Percentiles rank a stretch among this genome's conserved stretches.
phyloP scores from a whole-genome alignment of 768 basidiomycete genomes.

The Psilocybe cubensis region DNA sequence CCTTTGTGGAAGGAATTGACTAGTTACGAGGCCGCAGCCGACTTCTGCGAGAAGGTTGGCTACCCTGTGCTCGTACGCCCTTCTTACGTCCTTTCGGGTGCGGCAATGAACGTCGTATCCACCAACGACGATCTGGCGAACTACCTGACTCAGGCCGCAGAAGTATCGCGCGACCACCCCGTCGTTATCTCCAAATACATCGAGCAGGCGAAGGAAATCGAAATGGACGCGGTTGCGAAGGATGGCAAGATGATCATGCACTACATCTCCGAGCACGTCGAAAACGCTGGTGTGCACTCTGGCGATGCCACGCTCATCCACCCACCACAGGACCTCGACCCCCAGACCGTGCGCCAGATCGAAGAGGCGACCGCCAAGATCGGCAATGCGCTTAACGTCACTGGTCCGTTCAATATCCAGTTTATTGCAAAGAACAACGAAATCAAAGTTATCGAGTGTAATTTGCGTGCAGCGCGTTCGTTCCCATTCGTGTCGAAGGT shows the following conservation, averaged over 20 bases:
- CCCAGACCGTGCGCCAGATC: slow-evolving; percentile 93
- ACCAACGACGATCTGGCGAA: slow-evolving; percentile 88
- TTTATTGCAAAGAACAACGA: slow-evolving; percentile 99
- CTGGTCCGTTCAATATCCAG: slow-evolving; percentile 99
- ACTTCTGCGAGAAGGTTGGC: slow-evolving; percentile 91
- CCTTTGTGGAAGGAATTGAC: slow-evolving; percentile 97
- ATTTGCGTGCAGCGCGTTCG: slow-evolving; percentile 94
- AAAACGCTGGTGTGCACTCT: slow-evolving; percentile 98
- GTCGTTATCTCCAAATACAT: slow-evolving; percentile 99
- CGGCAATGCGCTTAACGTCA: slow-evolving; percentile 95
- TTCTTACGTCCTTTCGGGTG: slow-evolving; percentile 98
- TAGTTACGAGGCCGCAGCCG: slow-evolving; percentile 82
- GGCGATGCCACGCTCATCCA: slow-evolving; percentile 98
- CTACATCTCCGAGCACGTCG: slow-evolving; percentile 98
- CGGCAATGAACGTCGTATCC: slow-evolving; percentile 99
- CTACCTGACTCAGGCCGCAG: slow-evolving; percentile 94
- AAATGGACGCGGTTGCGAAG: slow-evolving; percentile 98
- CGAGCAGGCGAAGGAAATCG: slow-evolving; percentile 99
- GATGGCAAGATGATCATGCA: slow-evolving; percentile 99
- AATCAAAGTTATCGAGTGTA: slow-evolving; percentile 99
- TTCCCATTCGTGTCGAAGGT: slow-evolving; percentile 99
- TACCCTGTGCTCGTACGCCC: slow-evolving; percentile 97
- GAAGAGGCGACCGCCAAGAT: slow-evolving; percentile 98
- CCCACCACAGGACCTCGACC: slow-evolving; percentile 97
- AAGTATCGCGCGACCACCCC: slow-evolving; percentile 86